Conservation (phyloP, 2,329 filamentous ascomycete genomes). For the Fusarium phyllophilum region DNA sequence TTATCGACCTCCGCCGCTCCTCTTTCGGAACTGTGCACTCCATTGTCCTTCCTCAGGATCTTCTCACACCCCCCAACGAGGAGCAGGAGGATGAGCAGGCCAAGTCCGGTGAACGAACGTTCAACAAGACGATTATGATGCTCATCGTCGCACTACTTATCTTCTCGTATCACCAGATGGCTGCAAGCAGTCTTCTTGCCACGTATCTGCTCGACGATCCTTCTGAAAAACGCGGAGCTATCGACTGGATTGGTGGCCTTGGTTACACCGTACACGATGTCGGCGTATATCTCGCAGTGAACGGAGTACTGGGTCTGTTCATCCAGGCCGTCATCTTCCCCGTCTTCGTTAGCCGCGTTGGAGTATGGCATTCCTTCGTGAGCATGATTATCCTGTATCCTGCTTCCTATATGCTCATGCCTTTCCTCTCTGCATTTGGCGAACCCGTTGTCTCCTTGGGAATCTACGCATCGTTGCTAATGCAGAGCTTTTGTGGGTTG, state of each 20-base stretch:
- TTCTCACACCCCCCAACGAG: conserved; percentile 27
- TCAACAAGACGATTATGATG: conserved; percentile 51
- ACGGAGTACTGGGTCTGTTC: conserved; percentile 76
- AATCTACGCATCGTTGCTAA: conserved; percentile 71
- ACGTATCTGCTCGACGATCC: conserved; percentile 55
- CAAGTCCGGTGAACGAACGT: conserved; percentile 41
- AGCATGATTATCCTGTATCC: conserved; percentile 74
- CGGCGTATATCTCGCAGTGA: conserved; percentile 74
- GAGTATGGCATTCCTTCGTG: conserved; percentile 74
- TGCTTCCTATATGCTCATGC: conserved; percentile 73
- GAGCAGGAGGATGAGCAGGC: conserved; percentile 20
- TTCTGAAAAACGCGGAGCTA: conserved; percentile 20
- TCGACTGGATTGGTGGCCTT: conserved; percentile 68
- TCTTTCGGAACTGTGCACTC: conserved; percentile 57
- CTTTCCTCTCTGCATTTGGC: conserved; percentile 71
- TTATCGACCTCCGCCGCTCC: conserved; percentile 42
- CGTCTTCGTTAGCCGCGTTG: conserved; percentile 68
- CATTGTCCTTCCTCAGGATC: conserved; percentile 46
- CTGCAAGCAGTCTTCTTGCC: conserved; percentile 54
- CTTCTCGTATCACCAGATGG: conserved; percentile 59
- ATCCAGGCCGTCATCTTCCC: conserved; percentile 80
- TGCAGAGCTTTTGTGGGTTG: conserved; percentile 76
- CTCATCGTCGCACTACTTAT: conserved; percentile 53
- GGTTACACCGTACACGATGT: conserved; percentile 74
- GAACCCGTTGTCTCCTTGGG: conserved; percentile 63